Conservation (phyloP, 331 rosid species). For the Saraca asoca region DNA sequence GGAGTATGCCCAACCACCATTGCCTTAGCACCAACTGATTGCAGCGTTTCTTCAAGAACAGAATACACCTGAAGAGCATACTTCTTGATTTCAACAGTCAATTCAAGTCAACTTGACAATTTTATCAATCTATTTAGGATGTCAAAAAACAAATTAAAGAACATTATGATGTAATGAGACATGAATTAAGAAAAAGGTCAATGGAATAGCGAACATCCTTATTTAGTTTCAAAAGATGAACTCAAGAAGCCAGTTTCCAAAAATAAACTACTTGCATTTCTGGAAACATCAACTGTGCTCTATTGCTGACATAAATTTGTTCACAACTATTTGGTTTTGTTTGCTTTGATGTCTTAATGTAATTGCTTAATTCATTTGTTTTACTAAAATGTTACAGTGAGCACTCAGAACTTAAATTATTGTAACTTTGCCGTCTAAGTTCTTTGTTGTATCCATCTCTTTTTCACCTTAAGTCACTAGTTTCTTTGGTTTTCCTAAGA, state of each 20-base stretch:
- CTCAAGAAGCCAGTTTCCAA: slow-evolving; percentile 2
- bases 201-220: too few species aligned
- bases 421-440: too few species aligned
- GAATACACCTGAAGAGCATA: slow-evolving; percentile 57
- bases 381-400: too few species aligned
- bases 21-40: slow-evolving; percentile 82
- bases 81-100: slow-evolving; percentile 35
- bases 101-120: slow-evolving; percentile 10
- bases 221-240: slow-evolving; percentile 16
- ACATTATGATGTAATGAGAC: slow-evolving; percentile 13
- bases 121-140: slow-evolving; percentile 11
- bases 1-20: slow-evolving; percentile 99
- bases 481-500: slow-evolving; percentile 7
- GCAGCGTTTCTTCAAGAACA: slow-evolving; percentile 76
- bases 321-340: not conserved
- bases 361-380: not conserved
- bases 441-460: too few species aligned
- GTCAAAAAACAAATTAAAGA: slow-evolving; percentile 7
- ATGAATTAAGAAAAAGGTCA: too few species aligned
- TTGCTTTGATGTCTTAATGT: not conserved
- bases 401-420: too few species aligned
- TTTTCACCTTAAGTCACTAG: too few species aligned
- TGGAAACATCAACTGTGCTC: not conserved
- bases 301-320: slow-evolving; percentile 5
- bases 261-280: not conserved